Evolutionary conservation across 176 grass and related monocot genomes (phyloP), one percentile per base, ranked within the genome.

Genomic region (Oryza coarctata): DNA sequence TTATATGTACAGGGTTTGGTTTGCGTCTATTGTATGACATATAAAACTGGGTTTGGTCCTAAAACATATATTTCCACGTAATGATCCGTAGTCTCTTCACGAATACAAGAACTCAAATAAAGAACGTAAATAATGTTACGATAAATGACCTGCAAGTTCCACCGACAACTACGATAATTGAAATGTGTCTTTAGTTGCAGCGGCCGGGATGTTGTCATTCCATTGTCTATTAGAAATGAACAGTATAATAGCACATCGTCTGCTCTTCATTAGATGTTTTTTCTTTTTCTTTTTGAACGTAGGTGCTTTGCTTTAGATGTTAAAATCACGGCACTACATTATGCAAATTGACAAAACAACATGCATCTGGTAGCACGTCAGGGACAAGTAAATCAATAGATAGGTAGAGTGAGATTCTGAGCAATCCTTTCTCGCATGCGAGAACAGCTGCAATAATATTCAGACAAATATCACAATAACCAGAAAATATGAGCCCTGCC

Each of bases 401-500:
- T 47, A 3, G 2, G 26, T 5, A 75, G 1, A 23, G 9, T 40
- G 29, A 8, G 61, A 68, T 44, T 45, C 4, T 18, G 5, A 8
- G 18, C 26, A 34, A 41, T 29, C 20, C 9, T 65, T 47, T 30
- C 17, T 18, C 7, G 10, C 64, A 50, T 50, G 41, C 36, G 33
- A 75, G 22, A 62, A 65, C 22, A 78, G 23, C 31, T 35, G 14
- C 50, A 79, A 65, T 32, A 39, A 79, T 43, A 71, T 79, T 78
- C 50, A 63, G 13, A 35, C 35, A 71, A 30, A 35, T 65, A 9
- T 32, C n/a, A 15, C 6, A n/a, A 27, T 0, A 20, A 9, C 6
- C 28, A 29, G 29, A 50, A 35, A 55, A 7, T 52, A 52, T 8
- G 18, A 52, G 18, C 5, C 17, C 49, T 20, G n/a, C n/a, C n/a